Conservation (phyloP, 2,329 filamentous ascomycete genomes). For the Fonsecaea erecta region DNA sequence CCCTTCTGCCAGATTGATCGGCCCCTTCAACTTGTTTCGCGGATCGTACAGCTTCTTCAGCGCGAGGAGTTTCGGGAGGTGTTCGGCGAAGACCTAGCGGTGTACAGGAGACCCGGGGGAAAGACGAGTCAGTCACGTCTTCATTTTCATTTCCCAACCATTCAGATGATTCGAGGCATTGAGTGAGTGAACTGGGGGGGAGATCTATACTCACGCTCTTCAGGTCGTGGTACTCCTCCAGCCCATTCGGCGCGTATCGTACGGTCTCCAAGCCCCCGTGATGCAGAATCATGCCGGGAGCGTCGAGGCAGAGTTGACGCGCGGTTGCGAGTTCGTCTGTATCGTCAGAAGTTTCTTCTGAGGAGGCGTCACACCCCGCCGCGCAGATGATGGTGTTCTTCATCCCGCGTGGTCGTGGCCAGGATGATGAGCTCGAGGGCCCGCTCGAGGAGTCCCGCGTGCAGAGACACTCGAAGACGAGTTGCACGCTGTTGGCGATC, state of each 20-base stretch:
- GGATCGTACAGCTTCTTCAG: constrained; percentile 15
- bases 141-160: no score
- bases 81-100: constrained; percentile 11
- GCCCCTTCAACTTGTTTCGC: constrained; percentile 11
- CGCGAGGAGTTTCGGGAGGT: constrained; percentile 3
- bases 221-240: constrained; percentile 29
- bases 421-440: constrained; percentile 10
- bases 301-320: constrained; percentile 8
- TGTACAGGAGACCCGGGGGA: no score
- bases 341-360: no score
- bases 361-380: constrained; percentile 8
- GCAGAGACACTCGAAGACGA: constrained; percentile 28
- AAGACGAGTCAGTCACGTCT: not conserved
- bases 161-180: no score
- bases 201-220: constrained; percentile 14
- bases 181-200: no score
- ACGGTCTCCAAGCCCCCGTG: not conserved
- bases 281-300: constrained; percentile 7
- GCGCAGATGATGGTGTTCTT: constrained; percentile 22
- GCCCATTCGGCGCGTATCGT: constrained; percentile 17
- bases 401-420: constrained; percentile 22
- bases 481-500: constrained; percentile 12
- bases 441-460: constrained; percentile 19
- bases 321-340: constrained; percentile 17
- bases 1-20: constrained; percentile 3